phyloP scores from a whole-genome alignment of 768 basidiomycete genomes.

The Boletus speciosus region DNA sequence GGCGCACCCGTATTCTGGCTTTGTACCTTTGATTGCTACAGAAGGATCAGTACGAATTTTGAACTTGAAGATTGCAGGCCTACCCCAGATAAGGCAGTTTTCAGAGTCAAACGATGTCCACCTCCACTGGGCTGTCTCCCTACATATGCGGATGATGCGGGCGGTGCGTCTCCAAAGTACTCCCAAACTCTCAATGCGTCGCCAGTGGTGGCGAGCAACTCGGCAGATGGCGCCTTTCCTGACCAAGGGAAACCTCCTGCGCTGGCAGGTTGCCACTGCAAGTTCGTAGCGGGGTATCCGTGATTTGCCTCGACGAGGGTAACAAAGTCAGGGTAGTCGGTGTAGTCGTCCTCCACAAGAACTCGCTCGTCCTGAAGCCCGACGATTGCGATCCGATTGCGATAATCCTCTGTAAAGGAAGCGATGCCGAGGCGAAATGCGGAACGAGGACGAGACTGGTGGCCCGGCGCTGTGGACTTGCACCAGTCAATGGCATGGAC shows the following conservation, averaged over 20 bases:
- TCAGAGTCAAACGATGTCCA: conserved; percentile 66
- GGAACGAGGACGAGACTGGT: conserved; percentile 67
- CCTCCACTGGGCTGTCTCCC: conserved; percentile 56
- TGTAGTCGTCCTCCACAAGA: conserved; percentile 81
- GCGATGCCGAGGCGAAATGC: conserved; percentile 83
- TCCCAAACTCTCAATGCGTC: conserved; percentile 94
- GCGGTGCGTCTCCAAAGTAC: conserved; percentile 64
- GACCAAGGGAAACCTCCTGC: conserved; percentile 63
- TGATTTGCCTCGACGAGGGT: conserved; percentile 81
- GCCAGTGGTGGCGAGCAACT: conserved; percentile 90
- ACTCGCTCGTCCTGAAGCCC: conserved; percentile 83
- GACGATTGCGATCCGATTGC: conserved; percentile 76
- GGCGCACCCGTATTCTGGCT: conserved; percentile 82
- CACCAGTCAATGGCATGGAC: conserved; percentile 88
- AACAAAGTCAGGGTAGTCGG: conserved; percentile 82
- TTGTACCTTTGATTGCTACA: conserved; percentile 86
- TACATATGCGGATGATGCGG: conserved; percentile 60
- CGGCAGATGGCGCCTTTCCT: conserved; percentile 62
- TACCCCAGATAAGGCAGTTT: conserved; percentile 80
- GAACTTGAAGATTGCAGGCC: conserved; percentile 28
- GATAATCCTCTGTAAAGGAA: conserved; percentile 81
- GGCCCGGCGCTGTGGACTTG: conserved; percentile 72
- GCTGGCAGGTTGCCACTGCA: conserved; percentile 89
- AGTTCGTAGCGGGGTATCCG: conserved; percentile 88
- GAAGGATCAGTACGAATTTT: conserved; percentile 11